These are phyloP conservation scores for Athelia sp. DNA, from an alignment of 1,284 basidiomycete genomes.

Conservation along the genomic window DNA sequence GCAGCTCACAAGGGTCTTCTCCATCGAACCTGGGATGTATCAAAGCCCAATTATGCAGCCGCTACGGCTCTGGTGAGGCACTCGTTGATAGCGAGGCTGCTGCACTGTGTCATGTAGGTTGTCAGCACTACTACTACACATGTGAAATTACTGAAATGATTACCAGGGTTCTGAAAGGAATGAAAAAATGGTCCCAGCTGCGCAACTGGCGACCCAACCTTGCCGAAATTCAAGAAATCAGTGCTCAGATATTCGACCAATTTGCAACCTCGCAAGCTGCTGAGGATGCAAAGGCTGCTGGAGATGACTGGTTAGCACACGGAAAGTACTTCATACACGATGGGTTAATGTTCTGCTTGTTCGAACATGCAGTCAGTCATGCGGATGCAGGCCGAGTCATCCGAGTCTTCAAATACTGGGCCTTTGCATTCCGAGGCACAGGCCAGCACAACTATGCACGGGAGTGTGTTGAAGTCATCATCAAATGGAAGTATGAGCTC, in stretches of 20 bases:
- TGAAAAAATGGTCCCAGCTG: slow-evolving; percentile 10
- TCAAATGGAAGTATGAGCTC: slow-evolving; percentile 20
- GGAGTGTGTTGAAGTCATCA: slow-evolving; percentile 20
- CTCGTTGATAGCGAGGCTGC: slow-evolving; percentile 14
- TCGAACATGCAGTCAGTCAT: slow-evolving; percentile 20
- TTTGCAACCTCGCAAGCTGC: slow-evolving; percentile 11
- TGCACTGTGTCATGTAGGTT: slow-evolving; percentile 14
- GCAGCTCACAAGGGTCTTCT: slow-evolving; percentile 17
- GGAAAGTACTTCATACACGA: slow-evolving; percentile 21
- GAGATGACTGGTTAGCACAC: slow-evolving; percentile 18
- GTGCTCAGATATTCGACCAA: slow-evolving; percentile 1
- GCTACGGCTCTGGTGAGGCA: slow-evolving; percentile 16
- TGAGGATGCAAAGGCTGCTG: slow-evolving; percentile 7
- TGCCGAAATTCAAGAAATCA: slow-evolving; percentile 8
- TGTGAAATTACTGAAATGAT: neutral
- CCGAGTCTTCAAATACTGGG: slow-evolving; percentile 20
- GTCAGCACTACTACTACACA: neutral
- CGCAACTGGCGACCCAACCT: slow-evolving; percentile 13
- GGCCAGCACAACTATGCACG: slow-evolving; percentile 24
- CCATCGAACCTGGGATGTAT: slow-evolving; percentile 15
- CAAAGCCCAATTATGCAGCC: slow-evolving; percentile 18
- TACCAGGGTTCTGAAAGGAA: slow-evolving; percentile 6
- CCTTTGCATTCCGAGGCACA: slow-evolving; percentile 19
- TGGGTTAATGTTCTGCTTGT: slow-evolving; percentile 19
- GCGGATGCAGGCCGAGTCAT: slow-evolving; percentile 21